Evolutionary conservation across 257 asterid species (phyloP).

Genomic region (Verbena officinalis): DNA sequence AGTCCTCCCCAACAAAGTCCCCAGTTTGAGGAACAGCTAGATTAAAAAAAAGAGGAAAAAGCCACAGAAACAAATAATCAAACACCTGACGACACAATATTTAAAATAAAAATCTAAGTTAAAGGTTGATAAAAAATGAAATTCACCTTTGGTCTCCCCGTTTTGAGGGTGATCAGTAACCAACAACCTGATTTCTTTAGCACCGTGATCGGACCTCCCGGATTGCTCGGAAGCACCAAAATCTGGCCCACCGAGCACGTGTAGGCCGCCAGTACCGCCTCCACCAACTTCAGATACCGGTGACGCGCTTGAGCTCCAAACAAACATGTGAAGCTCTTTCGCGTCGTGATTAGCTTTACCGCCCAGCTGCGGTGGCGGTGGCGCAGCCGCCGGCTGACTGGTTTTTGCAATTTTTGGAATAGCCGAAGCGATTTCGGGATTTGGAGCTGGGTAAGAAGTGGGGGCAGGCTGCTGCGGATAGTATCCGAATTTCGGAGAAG

Average conservation of each 20-base stretch:
- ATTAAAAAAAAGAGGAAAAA: slow-evolving; percentile 7
- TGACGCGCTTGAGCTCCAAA: slow-evolving; percentile 94
- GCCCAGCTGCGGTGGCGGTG: slow-evolving; percentile 28
- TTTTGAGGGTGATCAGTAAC: slow-evolving; percentile 81
- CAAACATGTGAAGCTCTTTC: slow-evolving; percentile 94
- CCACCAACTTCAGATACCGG: slow-evolving; percentile 79
- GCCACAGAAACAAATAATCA: slow-evolving; percentile 14
- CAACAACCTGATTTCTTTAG: slow-evolving; percentile 86
- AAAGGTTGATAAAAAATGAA: background rate
- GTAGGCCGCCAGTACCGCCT: slow-evolving; percentile 40
- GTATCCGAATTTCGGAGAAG: slow-evolving; percentile 74
- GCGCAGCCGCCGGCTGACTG: slow-evolving; percentile 13
- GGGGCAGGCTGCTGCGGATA: slow-evolving; percentile 59
- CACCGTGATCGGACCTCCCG: slow-evolving; percentile 78
- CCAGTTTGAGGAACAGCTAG: slow-evolving; percentile 63
- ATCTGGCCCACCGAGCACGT: slow-evolving; percentile 55
- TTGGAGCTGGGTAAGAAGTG: slow-evolving; percentile 83
- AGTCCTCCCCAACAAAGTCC: slow-evolving; percentile 66
- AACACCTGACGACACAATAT: slow-evolving; percentile 25
- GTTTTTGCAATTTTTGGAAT: slow-evolving; percentile 44
- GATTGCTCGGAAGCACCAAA: slow-evolving; percentile 63
- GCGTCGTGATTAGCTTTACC: slow-evolving; percentile 64
- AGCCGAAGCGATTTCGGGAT: slow-evolving; percentile 76
- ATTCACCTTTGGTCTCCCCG: slow-evolving; percentile 74
- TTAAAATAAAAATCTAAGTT: background rate